A percentile compares a stretch with the other conserved stretches of the same genome.
Evolutionary conservation across 257 asterid species (phyloP).

Genomic region (Solanum gracilifrons): DNA sequence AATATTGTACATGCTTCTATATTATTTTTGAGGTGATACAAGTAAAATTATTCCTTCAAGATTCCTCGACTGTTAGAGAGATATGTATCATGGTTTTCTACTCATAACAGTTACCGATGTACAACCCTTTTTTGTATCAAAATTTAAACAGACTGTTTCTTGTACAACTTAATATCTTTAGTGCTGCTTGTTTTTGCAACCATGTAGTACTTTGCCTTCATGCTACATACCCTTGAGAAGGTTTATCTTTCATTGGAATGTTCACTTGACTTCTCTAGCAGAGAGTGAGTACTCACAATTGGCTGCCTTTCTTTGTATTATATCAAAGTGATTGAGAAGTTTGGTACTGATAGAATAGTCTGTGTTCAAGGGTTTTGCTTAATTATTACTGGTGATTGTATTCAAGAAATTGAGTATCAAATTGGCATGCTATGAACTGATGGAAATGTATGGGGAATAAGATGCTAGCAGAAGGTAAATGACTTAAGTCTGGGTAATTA

Average conservation of each 20-base stretch:
- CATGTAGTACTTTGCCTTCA: neutral
- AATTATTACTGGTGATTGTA: neutral
- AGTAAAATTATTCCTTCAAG: neutral
- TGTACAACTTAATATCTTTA: neutral
- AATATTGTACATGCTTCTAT: neutral
- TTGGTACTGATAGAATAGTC: neutral
- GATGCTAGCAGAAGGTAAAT: neutral
- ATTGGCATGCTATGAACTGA: neutral
- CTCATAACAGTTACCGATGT: neutral
- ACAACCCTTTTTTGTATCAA: neutral
- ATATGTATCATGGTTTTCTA: neutral
- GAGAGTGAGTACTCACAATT: neutral
- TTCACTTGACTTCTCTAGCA: neutral
- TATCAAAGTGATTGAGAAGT: neutral
- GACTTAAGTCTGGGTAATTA: neutral
- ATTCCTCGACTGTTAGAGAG: neutral
- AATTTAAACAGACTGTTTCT: neutral
- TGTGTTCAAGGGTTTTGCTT: neutral
- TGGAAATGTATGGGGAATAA: neutral
- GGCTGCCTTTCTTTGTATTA: neutral
- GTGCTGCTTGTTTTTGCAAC: neutral
- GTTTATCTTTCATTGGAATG: neutral
- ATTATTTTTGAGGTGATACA: neutral
- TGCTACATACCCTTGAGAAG: neutral
- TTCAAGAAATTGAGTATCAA: neutral